Evolutionary conservation across 257 asterid genomes (phyloP).

Genomic region (Echium plantagineum): DNA sequence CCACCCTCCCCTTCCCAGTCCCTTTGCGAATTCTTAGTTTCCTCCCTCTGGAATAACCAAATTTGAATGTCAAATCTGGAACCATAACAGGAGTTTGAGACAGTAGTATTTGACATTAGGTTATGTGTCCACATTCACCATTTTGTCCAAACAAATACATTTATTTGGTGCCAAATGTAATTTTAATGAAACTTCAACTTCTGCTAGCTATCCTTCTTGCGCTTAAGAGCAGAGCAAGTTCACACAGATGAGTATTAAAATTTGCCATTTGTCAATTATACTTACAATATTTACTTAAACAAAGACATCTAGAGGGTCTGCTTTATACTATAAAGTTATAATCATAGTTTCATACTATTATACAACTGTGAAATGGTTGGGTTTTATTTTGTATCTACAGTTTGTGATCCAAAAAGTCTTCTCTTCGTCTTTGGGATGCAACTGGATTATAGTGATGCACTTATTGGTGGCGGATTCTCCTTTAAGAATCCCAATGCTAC

Average conservation of each 20-base stretch:
- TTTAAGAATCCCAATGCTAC: constrained; percentile 91
- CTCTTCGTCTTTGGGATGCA: constrained; percentile 81
- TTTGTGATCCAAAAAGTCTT: constrained; percentile 91
- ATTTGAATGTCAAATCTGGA: no score
- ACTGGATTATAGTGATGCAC: constrained; percentile 86
- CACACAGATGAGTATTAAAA: no score
- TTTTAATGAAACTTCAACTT: no score
- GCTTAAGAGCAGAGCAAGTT: no score
- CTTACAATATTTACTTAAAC: no score
- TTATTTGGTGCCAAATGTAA: neutral
- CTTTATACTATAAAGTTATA: no score
- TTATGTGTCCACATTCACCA: neutral
- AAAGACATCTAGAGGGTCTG: no score
- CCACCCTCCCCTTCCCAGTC: neutral
- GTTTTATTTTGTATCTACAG: constrained; percentile 27
- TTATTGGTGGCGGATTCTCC: constrained; percentile 91
- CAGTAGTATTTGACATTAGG: neutral
- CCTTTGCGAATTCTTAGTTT: neutral
- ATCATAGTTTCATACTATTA: neutral
- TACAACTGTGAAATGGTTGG: constrained; percentile 5
- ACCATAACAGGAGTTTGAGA: no score
- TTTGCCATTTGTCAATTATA: no score
- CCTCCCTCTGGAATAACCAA: neutral
- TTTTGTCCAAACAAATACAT: neutral
- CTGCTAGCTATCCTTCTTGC: no score